Evolutionary conservation across 179 eudicot genomes (phyloP).

Genomic region (Heliamphora pulchella): DNA sequence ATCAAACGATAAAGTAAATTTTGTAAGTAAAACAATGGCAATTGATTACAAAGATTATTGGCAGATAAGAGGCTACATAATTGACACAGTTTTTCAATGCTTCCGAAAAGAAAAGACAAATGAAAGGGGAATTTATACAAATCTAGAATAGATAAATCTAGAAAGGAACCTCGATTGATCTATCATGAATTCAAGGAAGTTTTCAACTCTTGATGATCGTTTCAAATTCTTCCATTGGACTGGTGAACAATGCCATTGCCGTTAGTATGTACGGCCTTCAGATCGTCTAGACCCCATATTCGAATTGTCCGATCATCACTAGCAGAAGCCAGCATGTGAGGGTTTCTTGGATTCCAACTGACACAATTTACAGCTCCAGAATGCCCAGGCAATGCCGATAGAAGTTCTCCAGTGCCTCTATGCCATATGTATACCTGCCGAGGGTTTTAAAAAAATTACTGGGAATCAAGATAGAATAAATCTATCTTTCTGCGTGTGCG

Average conservation of each 20-base stretch:
- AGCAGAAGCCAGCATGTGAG: constrained; percentile 72
- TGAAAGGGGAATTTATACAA: constrained; percentile 17
- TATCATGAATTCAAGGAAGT: not conserved
- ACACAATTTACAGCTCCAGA: constrained; percentile 70
- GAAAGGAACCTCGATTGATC: not conserved
- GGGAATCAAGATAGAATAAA: not conserved
- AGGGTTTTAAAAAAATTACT: not conserved
- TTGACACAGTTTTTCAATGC: constrained; percentile 12
- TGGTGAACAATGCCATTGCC: constrained; percentile 28
- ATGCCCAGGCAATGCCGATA: constrained; percentile 55
- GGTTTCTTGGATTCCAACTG: constrained; percentile 67
- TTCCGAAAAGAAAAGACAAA: not conserved
- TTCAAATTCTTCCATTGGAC: constrained; percentile 19
- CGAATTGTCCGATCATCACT: constrained; percentile 71
- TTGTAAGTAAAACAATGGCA: not conserved
- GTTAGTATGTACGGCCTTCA: constrained; percentile 17
- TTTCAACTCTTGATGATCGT: constrained; percentile 1
- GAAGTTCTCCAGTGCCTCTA: constrained; percentile 48
- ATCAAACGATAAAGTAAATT: not conserved
- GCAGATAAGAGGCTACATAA: constrained; percentile 12
- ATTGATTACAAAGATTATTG: constrained; percentile 17
- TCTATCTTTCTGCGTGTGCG: not conserved
- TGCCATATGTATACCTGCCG: constrained; percentile 73
- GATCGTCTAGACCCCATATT: constrained; percentile 50
- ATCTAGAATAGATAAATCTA: not conserved